Conservation (phyloP, 768 basidiomycete species). For the Pholiota conissans region DNA sequence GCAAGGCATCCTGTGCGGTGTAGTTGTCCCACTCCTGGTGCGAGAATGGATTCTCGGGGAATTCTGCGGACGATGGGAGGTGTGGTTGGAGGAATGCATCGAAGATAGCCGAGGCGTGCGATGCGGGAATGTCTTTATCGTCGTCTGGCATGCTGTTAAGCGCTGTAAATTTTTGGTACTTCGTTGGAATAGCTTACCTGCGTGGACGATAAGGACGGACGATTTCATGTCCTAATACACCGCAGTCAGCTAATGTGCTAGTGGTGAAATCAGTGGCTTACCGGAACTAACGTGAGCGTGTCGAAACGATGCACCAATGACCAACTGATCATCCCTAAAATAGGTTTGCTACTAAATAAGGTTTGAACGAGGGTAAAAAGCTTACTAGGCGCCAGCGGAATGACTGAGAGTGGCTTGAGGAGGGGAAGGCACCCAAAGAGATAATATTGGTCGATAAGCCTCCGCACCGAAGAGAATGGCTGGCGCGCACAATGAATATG, state of each 20-base stretch:
- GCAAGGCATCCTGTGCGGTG: constrained; percentile 32
- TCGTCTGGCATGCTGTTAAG: constrained; percentile 36
- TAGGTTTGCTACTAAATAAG: not conserved
- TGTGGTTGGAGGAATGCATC: constrained; percentile 60
- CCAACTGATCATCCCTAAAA: constrained; percentile 51
- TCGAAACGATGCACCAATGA: constrained; percentile 61
- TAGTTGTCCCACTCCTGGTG: constrained; percentile 43
- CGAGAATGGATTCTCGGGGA: constrained; percentile 36
- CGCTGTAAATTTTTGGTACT: not conserved
- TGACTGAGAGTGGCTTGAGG: constrained; percentile 62
- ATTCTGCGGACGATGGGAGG: constrained; percentile 38
- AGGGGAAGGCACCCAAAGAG: constrained; percentile 67
- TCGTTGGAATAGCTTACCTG: constrained; percentile 32
- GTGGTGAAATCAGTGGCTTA: constrained; percentile 28
- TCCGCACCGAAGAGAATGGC: constrained; percentile 58
- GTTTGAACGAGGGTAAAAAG: not conserved
- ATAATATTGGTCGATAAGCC: constrained; percentile 66
- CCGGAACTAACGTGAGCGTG: constrained; percentile 59
- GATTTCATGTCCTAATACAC: constrained; percentile 56
- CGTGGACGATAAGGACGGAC: constrained; percentile 72
- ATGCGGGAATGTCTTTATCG: constrained; percentile 72
- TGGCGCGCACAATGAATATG: constrained; percentile 14
- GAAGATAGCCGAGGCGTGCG: constrained; percentile 70
- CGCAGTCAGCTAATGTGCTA: not conserved
- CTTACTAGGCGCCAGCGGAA: constrained; percentile 67